Percentiles rank a stretch among this genome's conserved stretches.
Evolutionary conservation across 2,329 filamentous ascomycete genomes (phyloP).

Genomic region (Fusarium tjaetaba): DNA sequence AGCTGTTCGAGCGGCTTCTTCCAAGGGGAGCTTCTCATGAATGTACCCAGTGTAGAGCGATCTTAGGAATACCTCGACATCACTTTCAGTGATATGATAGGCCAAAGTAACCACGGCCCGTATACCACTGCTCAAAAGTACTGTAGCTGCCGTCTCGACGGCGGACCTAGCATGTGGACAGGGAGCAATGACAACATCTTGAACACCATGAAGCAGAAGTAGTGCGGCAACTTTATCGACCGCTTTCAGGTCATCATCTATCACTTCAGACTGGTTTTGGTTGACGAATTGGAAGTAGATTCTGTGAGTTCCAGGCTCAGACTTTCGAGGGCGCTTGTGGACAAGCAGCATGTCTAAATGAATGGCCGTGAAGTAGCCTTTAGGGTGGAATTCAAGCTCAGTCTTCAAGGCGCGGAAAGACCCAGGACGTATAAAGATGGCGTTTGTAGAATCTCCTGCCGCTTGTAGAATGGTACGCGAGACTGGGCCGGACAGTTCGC

Average conservation of each 20-base stretch:
- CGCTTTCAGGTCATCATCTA: background rate
- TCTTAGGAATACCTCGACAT: background rate
- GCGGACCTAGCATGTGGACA: background rate
- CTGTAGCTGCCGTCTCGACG: background rate
- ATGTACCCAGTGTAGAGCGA: background rate
- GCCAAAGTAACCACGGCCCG: background rate
- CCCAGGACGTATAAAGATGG: rapidly evolving
- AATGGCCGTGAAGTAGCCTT: background rate
- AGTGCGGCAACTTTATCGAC: background rate
- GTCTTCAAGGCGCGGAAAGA: background rate
- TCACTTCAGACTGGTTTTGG: background rate
- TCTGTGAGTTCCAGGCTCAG: background rate
- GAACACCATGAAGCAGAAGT: background rate
- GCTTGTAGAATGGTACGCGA: background rate
- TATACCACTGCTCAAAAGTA: background rate
- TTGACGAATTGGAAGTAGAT: background rate
- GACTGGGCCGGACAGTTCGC: background rate
- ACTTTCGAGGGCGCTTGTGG: background rate
- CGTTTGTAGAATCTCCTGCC: background rate
- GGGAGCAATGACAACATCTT: background rate
- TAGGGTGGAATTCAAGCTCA: background rate
- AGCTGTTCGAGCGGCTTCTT: background rate
- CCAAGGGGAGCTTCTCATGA: background rate
- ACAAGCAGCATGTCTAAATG: background rate
- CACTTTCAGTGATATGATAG: background rate